Conservation (phyloP, 768 basidiomycete genomes). For the Ramaria rubella region DNA sequence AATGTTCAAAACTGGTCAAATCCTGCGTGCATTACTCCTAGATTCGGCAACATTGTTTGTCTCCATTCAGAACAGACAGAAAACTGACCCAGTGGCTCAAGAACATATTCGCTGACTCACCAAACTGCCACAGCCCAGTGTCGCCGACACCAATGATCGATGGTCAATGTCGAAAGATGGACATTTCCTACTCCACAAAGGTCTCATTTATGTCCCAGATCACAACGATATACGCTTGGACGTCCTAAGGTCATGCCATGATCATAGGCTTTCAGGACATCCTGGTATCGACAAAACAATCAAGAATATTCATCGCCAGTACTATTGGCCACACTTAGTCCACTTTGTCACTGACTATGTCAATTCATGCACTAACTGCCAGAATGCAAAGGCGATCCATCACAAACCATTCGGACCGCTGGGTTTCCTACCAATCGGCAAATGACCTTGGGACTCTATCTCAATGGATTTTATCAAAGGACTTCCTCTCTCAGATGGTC, state of each 20-base stretch:
- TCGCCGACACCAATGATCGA: conserved; percentile 1
- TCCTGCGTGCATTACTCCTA: background rate
- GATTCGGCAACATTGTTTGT: background rate
- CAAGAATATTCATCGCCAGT: conserved; percentile 28
- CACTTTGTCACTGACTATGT: conserved; percentile 28
- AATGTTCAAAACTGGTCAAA: no score
- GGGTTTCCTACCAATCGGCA: no score
- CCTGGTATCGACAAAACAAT: conserved; percentile 31
- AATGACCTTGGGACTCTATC: no score
- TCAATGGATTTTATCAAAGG: conserved; percentile 32
- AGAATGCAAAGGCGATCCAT: conserved; percentile 25
- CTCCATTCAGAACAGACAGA: background rate
- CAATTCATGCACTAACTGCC: conserved; percentile 30
- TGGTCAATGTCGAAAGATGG: conserved; percentile 17
- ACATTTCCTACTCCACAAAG: conserved; percentile 16
- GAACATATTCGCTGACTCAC: conserved; percentile 17
- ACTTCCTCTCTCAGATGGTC: conserved; percentile 33
- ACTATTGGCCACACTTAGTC: conserved; percentile 33
- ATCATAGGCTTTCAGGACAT: conserved; percentile 34
- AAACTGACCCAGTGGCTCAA: conserved; percentile 14
- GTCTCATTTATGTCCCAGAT: conserved; percentile 23
- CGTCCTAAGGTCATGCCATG: conserved; percentile 30
- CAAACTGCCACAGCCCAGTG: conserved; percentile 14
- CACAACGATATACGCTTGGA: conserved; percentile 20
- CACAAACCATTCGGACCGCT: conserved; percentile 37